Conservation (phyloP, 106 monocot genomes). For the Narthecium ossifragum region DNA sequence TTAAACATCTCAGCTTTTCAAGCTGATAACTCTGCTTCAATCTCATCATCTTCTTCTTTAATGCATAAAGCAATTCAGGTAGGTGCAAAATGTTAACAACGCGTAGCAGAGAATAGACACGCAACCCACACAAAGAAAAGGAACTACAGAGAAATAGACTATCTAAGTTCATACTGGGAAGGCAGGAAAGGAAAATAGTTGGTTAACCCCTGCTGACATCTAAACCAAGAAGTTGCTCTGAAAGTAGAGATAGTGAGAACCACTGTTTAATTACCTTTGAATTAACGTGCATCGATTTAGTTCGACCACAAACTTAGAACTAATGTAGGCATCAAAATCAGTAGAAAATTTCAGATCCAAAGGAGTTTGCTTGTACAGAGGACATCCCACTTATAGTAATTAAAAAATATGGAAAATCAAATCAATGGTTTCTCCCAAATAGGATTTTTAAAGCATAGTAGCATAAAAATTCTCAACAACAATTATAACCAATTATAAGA, state of each 20-base stretch:
- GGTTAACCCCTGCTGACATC: constrained; percentile 94
- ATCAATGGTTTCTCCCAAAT: too few species aligned
- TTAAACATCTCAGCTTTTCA: constrained; percentile 97
- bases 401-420: not conserved
- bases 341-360: not conserved
- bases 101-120: too few species aligned
- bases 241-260: constrained; percentile 80
- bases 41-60: constrained; percentile 93
- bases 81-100: too few species aligned
- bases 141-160: too few species aligned
- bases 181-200: constrained; percentile 98
- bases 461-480: too few species aligned
- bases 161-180: constrained; percentile 67
- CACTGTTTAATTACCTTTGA: constrained; percentile 96
- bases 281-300: constrained; percentile 38
- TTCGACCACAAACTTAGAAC: not conserved
- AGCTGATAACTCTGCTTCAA: constrained; percentile 97
- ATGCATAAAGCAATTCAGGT: too few species aligned
- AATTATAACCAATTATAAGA: too few species aligned
- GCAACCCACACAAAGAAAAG: too few species aligned
- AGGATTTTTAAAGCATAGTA: too few species aligned
- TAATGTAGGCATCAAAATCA: not conserved
- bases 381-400: not conserved
- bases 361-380: not conserved
- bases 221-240: constrained; percentile 91